Evolutionary conservation across 169 alveolate genomes (phyloP).

Genomic region (Sarcocystis neurona): DNA sequence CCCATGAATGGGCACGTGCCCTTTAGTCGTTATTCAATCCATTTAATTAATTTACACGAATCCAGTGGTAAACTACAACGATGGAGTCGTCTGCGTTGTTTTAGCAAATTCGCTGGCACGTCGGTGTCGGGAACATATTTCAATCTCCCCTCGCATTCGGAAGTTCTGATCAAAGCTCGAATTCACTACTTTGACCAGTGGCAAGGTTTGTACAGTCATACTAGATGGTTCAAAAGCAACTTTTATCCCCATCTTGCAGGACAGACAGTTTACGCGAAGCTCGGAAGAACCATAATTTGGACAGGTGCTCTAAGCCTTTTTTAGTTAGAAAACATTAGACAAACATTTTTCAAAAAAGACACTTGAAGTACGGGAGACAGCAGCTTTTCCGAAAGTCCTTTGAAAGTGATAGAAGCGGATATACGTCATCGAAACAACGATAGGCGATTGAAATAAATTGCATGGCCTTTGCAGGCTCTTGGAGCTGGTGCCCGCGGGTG

Average conservation of each 20-base stretch:
- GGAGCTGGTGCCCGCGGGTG: conserved; percentile 54
- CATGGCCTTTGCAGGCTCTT: conserved; percentile 23
- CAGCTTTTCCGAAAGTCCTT: too few relatives aligned
- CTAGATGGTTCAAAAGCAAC: neutral
- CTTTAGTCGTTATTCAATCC: too few relatives aligned
- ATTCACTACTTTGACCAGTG: conserved; percentile 68
- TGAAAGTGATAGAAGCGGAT: too few relatives aligned
- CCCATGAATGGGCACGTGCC: too few relatives aligned
- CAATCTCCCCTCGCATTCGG: conserved; percentile 55
- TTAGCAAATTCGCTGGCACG: conserved; percentile 64
- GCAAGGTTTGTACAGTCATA: conserved; percentile 46
- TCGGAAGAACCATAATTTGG: conserved; percentile 47
- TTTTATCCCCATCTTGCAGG: neutral
- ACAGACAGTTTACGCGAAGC: conserved; percentile 48
- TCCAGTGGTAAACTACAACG: neutral
- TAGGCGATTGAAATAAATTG: too few relatives aligned
- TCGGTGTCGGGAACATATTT: conserved; percentile 38
- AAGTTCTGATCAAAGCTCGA: conserved; percentile 60
- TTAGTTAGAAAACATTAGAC: too few relatives aligned
- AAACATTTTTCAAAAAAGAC: too few relatives aligned
- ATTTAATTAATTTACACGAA: neutral
- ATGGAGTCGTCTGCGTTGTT: neutral
- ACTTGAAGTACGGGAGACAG: too few relatives aligned
- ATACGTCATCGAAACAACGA: too few relatives aligned
- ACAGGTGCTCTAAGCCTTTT: too few relatives aligned